Base-by-base conservation (phyloP, 2,329 filamentous ascomycete genomes). In the Fusarium sp. region DNA sequence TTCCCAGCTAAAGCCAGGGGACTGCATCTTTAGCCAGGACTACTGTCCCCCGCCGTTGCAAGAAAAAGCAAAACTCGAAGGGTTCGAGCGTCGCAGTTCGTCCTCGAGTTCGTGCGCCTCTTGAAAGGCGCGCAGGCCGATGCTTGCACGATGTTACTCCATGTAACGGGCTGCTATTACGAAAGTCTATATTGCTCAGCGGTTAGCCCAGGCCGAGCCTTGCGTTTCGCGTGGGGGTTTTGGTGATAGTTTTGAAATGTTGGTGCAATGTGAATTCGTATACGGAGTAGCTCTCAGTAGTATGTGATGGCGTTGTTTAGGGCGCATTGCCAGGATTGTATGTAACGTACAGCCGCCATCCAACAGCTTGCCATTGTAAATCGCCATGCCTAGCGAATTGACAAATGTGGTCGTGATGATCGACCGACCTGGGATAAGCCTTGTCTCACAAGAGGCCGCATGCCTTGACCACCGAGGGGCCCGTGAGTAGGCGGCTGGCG, bases 391-490 rank as follows among this genome's bases (percentile, higher is more conserved):
- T 57, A 72, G 61, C 40, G 55, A 61, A 57, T 58, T 62, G 58
- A 47, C 52, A 60, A 66, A 63, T 57, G 48, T 47, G 53, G 60
- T 64, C 48, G 60, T 66, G 63, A 68, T 72, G 73, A 75, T 75
- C 73, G 65, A 69, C 73, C 60, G 57, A 71, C 72, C 66, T 60
- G 62, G 31, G 60, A 52, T 62, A 73, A 68, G 72, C 63, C 68
- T 62, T 72, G 72, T 73, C 71, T 74, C 64, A 72, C 57, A 65
- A 51, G 37, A 56, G 46, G 31, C 39, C 59, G 50, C 11, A 64
- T 70, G 73, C 72, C 62, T 62, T 67, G 73, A 54, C 62, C 73
- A 75, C 55, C 28, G 7, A 11, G 18, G 55, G 73, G 72, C 41
- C 73, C 73, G 73, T 76, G 73, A 66, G 48, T 27, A 50, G 30